These are phyloP conservation scores for Exutisphaerella laricina DNA, from an alignment of 2,329 filamentous ascomycete genomes.

Conservation along the genomic window DNA sequence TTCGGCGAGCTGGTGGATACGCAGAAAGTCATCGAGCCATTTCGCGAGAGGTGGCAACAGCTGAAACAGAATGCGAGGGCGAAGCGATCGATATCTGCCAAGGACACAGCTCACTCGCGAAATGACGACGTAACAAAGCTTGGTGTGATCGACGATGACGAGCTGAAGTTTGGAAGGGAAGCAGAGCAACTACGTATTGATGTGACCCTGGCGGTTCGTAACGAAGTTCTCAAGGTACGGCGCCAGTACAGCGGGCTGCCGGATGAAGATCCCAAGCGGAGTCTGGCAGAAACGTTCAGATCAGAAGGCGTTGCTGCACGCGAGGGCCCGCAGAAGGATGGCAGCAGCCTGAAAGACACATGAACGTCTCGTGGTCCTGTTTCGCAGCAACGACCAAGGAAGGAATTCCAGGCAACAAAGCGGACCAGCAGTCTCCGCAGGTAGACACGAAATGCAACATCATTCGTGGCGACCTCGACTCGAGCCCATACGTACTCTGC, in stretches of 20 bases:
- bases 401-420: too few species aligned
- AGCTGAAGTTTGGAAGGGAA: conserved; percentile 64
- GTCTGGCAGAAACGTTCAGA: conserved; percentile 75
- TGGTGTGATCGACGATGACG: conserved; percentile 61
- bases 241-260: conserved; percentile 61
- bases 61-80: conserved; percentile 53
- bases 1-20: conserved; percentile 75
- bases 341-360: conserved; percentile 55
- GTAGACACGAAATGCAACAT: too few species aligned
- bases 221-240: conserved; percentile 74
- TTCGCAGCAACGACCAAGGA: too few species aligned
- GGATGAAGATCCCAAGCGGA: conserved; percentile 73
- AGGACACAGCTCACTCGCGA: conserved; percentile 1
- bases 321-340: conserved; percentile 56
- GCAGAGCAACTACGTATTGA: conserved; percentile 72
- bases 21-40: conserved; percentile 69
- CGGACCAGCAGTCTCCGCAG: too few species aligned
- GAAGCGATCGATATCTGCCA: conserved; percentile 28
- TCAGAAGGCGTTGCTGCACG: conserved; percentile 47
- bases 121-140: conserved; percentile 33
- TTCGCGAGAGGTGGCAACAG: conserved; percentile 67
- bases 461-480: too few species aligned
- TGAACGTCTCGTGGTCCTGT: too few species aligned
- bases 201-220: conserved; percentile 69
- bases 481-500: too few species aligned